Conservation (phyloP, 2,329 filamentous ascomycete genomes). For the Pestalotiopsis sp. region DNA sequence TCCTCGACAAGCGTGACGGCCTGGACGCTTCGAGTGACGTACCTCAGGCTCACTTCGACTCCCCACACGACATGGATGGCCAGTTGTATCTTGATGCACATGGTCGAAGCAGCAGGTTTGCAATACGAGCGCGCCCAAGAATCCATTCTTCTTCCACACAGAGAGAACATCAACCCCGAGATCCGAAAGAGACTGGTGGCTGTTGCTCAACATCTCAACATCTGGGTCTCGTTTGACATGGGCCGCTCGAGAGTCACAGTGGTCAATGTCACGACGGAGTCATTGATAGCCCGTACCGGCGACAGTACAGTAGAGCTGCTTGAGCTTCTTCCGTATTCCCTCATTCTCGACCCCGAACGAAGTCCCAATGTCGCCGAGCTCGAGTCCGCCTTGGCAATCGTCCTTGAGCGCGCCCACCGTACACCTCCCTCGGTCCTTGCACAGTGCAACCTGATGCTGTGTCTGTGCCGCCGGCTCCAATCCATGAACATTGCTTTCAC, state of each 20-base stretch:
- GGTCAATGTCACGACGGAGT: neutral
- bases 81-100: conserved; percentile 59
- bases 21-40: conserved; percentile 56
- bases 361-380: conserved; percentile 43
- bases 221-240: conserved; percentile 62
- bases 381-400: conserved; percentile 40
- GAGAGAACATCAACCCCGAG: conserved; percentile 36
- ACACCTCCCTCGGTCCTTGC: conserved; percentile 46
- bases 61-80: conserved; percentile 61
- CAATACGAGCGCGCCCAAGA: conserved; percentile 37
- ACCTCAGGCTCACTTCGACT: conserved; percentile 54
- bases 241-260: conserved; percentile 51
- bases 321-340: conserved; percentile 54
- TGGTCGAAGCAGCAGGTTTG: conserved; percentile 55
- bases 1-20: conserved; percentile 44
- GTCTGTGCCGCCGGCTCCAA: conserved; percentile 56
- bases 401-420: conserved; percentile 42
- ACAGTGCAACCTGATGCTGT: conserved; percentile 58
- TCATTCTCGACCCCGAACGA: conserved; percentile 55
- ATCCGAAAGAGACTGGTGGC: conserved; percentile 46
- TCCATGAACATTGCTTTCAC: conserved; percentile 50
- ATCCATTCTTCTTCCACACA: conserved; percentile 23
- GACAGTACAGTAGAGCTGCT: conserved; percentile 52
- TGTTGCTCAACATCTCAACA: conserved; percentile 59
- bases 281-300: conserved; percentile 24